phyloP scores from a whole-genome alignment of 306 rosid species.

The Sechiopsis laciniata region DNA sequence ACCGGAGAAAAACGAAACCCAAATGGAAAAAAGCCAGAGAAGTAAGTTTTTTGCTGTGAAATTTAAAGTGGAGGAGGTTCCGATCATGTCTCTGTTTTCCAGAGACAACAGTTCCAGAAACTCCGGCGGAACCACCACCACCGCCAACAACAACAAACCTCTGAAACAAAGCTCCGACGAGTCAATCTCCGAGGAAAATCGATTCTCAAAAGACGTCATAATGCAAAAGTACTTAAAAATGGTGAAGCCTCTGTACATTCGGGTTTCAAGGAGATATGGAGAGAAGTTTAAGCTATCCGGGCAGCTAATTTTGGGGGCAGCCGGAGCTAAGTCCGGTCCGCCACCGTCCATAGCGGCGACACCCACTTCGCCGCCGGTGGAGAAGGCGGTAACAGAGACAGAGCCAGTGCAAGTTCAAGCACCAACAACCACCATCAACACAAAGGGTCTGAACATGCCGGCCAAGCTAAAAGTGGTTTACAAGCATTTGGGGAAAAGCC shows the following conservation, averaged over 20 bases:
- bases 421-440: constrained; percentile 17
- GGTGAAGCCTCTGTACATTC: constrained; percentile 81
- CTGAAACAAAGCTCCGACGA: constrained; percentile 42
- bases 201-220: constrained; percentile 67
- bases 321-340: constrained; percentile 19
- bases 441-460: constrained; percentile 46
- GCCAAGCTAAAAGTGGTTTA: constrained; percentile 72
- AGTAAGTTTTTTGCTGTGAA: constrained; percentile 63
- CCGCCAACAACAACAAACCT: constrained; percentile 26
- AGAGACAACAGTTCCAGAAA: constrained; percentile 65
- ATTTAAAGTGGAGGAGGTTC: constrained; percentile 82
- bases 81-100: constrained; percentile 69
- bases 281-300: constrained; percentile 56
- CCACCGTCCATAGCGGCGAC: background rate
- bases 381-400: constrained; percentile 29
- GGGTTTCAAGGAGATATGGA: constrained; percentile 68
- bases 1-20: background rate
- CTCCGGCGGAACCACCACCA: constrained; percentile 8
- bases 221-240: constrained; percentile 74
- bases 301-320: constrained; percentile 30
- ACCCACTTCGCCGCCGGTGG: constrained; percentile 18
- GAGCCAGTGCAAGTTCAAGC: constrained; percentile 27
- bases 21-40: constrained; percentile 8
- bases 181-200: constrained; percentile 50
- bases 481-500: constrained; percentile 91